Percentiles rank a stretch among this genome's conserved stretches.
These are phyloP conservation scores for Septoria petroselini DNA, from an alignment of 2,329 filamentous ascomycete genomes.

Conservation along the genomic window DNA sequence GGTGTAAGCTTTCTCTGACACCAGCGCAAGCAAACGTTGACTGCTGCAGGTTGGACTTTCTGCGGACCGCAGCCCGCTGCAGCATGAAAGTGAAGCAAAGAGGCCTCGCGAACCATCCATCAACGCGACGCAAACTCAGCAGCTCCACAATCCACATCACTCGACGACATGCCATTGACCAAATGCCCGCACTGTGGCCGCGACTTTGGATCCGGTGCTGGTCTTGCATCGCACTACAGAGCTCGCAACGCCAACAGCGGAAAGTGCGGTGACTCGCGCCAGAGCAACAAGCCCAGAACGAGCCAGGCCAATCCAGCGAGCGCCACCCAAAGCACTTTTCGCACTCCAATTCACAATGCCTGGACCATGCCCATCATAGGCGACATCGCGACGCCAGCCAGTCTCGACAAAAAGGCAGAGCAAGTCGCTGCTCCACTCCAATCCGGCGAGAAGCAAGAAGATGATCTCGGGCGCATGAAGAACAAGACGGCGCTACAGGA, in stretches of 20 bases:
- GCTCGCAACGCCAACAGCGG: conserved; percentile 4
- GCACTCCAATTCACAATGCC: not conserved
- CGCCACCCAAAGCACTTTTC: not conserved
- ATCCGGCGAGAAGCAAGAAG: not conserved
- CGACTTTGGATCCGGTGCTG: conserved; percentile 4
- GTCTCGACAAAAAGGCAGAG: not conserved
- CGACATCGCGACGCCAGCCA: no score
- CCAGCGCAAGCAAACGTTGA: no score
- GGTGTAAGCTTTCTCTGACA: no score
- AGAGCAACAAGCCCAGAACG: not conserved
- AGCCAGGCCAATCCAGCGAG: not conserved
- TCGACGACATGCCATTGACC: not conserved
- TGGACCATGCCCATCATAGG: no score
- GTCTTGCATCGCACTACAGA: conserved; percentile 3
- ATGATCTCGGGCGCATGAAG: not conserved
- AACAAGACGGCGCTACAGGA: not conserved
- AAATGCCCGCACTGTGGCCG: not conserved
- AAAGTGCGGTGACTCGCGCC: conserved; percentile 6
- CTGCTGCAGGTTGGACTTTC: no score
- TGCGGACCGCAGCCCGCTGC: no score
- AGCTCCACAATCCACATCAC: no score
- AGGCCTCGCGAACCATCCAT: no score
- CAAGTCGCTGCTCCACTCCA: not conserved
- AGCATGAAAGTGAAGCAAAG: no score
- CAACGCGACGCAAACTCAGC: no score